Evolutionary conservation across 192 early-diverging fungal species (phyloP), one percentile per base, ranked within the genome.

Genomic region (Chytriomyces hyalinus): DNA sequence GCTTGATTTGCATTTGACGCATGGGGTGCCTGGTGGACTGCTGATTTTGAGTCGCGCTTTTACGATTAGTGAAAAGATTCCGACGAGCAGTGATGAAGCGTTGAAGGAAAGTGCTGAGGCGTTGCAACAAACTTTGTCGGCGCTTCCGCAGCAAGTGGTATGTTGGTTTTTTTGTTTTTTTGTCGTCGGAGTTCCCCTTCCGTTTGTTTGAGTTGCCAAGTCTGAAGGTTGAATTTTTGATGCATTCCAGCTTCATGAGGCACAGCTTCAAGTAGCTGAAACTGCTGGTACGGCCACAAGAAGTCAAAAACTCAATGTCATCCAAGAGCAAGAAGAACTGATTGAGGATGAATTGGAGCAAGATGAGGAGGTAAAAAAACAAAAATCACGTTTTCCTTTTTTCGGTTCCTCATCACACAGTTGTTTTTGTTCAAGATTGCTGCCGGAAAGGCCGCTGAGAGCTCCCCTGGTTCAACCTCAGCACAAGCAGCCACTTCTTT

Each of bases 241-340:
- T 36, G 0, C 36, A 36, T 36, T 88, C 13, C 57, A 76, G 75
- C 44, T 88, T 11, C 89, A 89, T 71, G 97, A 97, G 83, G 94
- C 95, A 1, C 92, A 94, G 66, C 79, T 97, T 76, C 90, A 94
- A 68, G 87, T 97, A 15, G 90, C 92, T 5, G 95, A 97, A 67
- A 87, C 89, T 64, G 93, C 93, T 48, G 97, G 97, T 65, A 90
- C 88, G 26, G 93, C 94, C 24, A 96, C 97, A 5, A 88, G 92
- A 65, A 94, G 95, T 84, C 94, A 97, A 81, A 94, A 95, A 84
- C 88, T 97, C 59, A 93, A 96, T 70, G 94, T 97, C 45, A 80
- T 98, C 65, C 91, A 96, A 70, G 92, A 98, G 83, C 97, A 98
- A 83, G 94, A 98, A 82, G 96, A 98, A 78, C 86, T 98, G 67